Percentiles rank a stretch among this genome's conserved stretches.
These are phyloP conservation scores for Kurtzmaniella quercitrusa DNA, from an alignment of 1,139 yeast species.

Conservation along the genomic window DNA sequence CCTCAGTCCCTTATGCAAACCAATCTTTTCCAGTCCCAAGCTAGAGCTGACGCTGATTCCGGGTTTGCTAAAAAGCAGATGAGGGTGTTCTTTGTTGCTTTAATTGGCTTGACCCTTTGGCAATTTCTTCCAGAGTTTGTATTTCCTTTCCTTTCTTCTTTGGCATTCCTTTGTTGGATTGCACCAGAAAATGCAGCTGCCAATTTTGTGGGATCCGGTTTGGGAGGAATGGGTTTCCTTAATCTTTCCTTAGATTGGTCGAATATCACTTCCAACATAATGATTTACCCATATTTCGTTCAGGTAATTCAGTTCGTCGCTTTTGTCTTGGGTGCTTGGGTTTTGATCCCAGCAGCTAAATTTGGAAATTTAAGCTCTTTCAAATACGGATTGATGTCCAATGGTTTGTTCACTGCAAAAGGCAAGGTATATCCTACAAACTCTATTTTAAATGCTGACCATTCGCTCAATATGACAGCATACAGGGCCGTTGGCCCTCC, in stretches of 20 bases:
- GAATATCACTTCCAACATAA: conserved; percentile 38
- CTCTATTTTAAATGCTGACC: conserved; percentile 27
- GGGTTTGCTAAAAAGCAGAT: conserved; percentile 24
- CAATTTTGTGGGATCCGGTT: conserved; percentile 41
- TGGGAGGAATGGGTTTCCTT: conserved; percentile 43
- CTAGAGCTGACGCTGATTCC: conserved; percentile 16
- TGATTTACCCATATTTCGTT: conserved; percentile 45
- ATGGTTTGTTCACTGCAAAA: conserved; percentile 24
- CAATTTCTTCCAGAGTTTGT: conserved; percentile 40
- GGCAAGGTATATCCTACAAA: conserved; percentile 35
- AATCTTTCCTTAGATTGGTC: conserved; percentile 45
- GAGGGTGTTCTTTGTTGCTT: conserved; percentile 27
- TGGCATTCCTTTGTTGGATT: conserved; percentile 41
- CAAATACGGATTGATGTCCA: conserved; percentile 38
- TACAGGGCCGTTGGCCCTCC: conserved; percentile 37
- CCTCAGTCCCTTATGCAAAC: conserved; percentile 48
- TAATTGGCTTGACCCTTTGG: conserved; percentile 32
- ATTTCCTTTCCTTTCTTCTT: conserved; percentile 38
- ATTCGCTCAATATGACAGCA: conserved; percentile 34
- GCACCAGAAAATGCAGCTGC: conserved; percentile 33
- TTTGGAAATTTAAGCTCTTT: conserved; percentile 25
- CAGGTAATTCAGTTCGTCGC: conserved; percentile 40
- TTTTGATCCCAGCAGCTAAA: conserved; percentile 36
- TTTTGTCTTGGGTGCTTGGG: conserved; percentile 38
- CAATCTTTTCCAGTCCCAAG: conserved; percentile 34